These are phyloP conservation scores for Fusarium irregulare DNA, from an alignment of 2,329 filamentous ascomycete species.

Conservation along the genomic window DNA sequence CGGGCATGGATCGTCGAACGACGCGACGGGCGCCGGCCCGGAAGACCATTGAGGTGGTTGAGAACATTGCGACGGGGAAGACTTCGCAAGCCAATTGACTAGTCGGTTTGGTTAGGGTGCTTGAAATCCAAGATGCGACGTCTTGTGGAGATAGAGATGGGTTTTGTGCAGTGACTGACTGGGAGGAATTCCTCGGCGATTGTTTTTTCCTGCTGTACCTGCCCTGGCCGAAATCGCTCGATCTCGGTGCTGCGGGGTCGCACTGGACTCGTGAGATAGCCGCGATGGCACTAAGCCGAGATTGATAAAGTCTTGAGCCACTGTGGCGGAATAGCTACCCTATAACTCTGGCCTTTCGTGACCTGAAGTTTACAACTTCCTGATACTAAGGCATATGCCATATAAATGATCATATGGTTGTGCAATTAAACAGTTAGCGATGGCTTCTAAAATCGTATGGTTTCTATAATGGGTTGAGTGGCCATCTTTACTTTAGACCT, in stretches of 20 bases:
- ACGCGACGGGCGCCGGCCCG: constrained; percentile 10
- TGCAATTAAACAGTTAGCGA: too few species aligned
- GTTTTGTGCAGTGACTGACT: neutral
- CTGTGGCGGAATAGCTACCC: neutral
- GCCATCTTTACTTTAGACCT: too few species aligned
- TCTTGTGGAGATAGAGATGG: constrained; percentile 1
- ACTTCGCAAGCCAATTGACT: constrained; percentile 10
- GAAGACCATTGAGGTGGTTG: constrained; percentile 8
- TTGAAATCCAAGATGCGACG: constrained; percentile 6
- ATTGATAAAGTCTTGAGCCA: neutral
- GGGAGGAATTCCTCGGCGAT: constrained; percentile 1
- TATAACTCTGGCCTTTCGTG: neutral
- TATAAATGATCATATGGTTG: too few species aligned
- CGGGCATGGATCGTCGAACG: constrained; percentile 4
- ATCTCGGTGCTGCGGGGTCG: constrained; percentile 1
- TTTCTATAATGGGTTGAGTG: too few species aligned
- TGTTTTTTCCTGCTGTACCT: constrained; percentile 15
- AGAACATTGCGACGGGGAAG: constrained; percentile 6
- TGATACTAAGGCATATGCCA: neutral
- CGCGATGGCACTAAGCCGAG: constrained; percentile 3
- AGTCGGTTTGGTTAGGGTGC: neutral
- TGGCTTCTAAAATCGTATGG: too few species aligned
- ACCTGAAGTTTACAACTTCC: neutral
- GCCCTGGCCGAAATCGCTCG: constrained; percentile 9
- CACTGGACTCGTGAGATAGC: neutral